Evolutionary conservation across 1,139 yeast genomes (phyloP), one percentile per base, ranked within the genome.

Genomic region (Hansenula anomala): DNA sequence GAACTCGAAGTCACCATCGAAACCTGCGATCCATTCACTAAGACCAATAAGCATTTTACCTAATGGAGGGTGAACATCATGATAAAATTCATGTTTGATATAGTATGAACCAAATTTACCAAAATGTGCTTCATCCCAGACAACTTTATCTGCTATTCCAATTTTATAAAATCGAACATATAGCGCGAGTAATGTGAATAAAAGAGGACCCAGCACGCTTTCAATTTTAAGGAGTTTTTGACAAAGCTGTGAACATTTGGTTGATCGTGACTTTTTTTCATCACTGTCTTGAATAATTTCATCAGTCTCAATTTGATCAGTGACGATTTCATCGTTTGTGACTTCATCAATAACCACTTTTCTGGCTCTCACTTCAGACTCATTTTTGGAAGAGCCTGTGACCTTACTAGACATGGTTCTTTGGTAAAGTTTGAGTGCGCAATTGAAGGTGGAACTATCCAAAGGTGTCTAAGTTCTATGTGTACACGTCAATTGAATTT

Each of bases 61-160:
- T 45, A 82, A 63, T 2, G 92, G 92, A 13, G 92, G 92, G 55
- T 82, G 92, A 6, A 82, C 89, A 58, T 82, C 92, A 51, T 80
- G 84, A 55, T 82, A 82, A 53, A 78, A 78, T 48, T 80, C 85
- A 49, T 78, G 78, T 42, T 73, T 71, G 43, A 80, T 63, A 54
- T 82, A 82, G 47, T 76, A 67, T 3, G 81, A 72, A 6, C 83
- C 85, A 55, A 78, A 78, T 45, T 67, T 67, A 16, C 71, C 72
- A 63, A 85, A 85, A 66, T 87, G 96, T 9, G 96, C 96, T 58
- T 88, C 96, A 63, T 90, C 98, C 99, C 99, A 92, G 9, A 89
- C 81, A 11, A 94, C 97, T 30, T 68, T 63, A 38, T 74, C 64
- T 29, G 84, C 69, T 24, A 66, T 69, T 40, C 80, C 85, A 39